These are phyloP conservation scores for Colletotrichum tamarilloi DNA, from an alignment of 2,329 filamentous ascomycete genomes.

Conservation along the genomic window DNA sequence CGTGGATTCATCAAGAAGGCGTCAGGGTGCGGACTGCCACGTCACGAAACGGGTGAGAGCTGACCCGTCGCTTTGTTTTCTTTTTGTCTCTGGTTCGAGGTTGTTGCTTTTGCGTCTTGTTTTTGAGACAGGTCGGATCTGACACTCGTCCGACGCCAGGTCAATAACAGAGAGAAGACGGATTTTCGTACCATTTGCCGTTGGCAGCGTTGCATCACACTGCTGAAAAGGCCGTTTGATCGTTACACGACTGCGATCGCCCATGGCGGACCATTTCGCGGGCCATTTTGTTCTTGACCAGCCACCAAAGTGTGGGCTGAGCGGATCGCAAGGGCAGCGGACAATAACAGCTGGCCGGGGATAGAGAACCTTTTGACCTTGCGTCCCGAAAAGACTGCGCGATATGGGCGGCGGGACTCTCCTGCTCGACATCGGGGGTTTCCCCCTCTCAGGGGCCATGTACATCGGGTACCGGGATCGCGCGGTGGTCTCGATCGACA, in stretches of 20 bases:
- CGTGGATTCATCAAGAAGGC: neutral
- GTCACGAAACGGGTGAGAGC: conserved; percentile 32
- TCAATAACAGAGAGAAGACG: neutral
- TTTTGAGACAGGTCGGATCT: conserved; percentile 26
- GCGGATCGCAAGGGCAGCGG: neutral
- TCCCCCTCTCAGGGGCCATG: conserved; percentile 3
- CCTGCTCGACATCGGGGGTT: neutral
- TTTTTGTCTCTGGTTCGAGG: neutral
- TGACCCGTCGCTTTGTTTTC: conserved; percentile 30
- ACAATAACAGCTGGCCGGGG: neutral
- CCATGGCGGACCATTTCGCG: neutral
- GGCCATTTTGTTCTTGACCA: neutral
- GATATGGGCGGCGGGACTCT: neutral
- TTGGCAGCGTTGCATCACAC: neutral
- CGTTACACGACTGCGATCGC: conserved; percentile 19
- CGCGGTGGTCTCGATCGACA: conserved; percentile 31
- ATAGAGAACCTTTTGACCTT: neutral
- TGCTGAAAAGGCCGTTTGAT: neutral
- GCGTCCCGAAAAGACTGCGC: neutral
- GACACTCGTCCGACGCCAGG: conserved; percentile 11
- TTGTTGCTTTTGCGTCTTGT: neutral
- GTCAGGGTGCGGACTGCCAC: conserved; percentile 27
- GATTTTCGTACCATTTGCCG: conserved; percentile 3
- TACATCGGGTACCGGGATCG: conserved; percentile 24
- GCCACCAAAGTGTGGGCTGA: neutral